Conservation (phyloP, 176 grass and related monocot species). For the Secale cereale region DNA sequence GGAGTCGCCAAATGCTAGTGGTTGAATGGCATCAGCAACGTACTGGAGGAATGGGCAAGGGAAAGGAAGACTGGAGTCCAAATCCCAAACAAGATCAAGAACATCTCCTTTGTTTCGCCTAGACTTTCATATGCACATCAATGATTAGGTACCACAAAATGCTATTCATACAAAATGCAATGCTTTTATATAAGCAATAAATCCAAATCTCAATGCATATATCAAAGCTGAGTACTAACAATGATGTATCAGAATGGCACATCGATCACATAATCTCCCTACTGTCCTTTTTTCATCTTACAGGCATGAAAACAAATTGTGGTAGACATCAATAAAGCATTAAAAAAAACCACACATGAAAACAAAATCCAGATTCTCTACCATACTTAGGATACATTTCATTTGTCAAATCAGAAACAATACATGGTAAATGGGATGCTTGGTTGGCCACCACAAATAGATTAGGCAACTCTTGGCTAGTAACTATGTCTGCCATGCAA, state of each 20-base stretch:
- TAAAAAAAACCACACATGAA: not conserved
- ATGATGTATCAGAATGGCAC: not conserved
- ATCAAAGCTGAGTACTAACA: not conserved
- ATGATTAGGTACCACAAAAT: slow-evolving; percentile 17
- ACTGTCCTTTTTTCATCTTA: not conserved
- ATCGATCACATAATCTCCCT: not conserved
- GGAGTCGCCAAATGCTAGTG: slow-evolving; percentile 45
- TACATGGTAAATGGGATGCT: not conserved
- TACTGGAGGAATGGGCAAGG: slow-evolving; percentile 60
- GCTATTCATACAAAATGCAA: slow-evolving; percentile 3
- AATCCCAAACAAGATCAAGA: slow-evolving; percentile 77
- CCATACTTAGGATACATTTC: not conserved
- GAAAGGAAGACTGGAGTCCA: slow-evolving; percentile 88
- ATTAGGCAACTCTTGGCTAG: not conserved
- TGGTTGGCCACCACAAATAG: not conserved
- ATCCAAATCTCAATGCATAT: not conserved
- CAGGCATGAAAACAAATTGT: not conserved
- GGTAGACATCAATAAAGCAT: not conserved
- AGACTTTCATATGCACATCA: slow-evolving; percentile 55
- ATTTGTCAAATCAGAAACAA: not conserved
- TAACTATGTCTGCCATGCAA: not conserved
- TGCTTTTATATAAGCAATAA: slow-evolving; percentile 6
- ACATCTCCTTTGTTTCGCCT: slow-evolving; percentile 46
- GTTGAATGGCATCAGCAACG: slow-evolving; percentile 48
- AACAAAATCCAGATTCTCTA: not conserved